phyloP scores from a whole-genome alignment of 2,329 filamentous ascomycete genomes.

The Apiospora malaysiana region DNA sequence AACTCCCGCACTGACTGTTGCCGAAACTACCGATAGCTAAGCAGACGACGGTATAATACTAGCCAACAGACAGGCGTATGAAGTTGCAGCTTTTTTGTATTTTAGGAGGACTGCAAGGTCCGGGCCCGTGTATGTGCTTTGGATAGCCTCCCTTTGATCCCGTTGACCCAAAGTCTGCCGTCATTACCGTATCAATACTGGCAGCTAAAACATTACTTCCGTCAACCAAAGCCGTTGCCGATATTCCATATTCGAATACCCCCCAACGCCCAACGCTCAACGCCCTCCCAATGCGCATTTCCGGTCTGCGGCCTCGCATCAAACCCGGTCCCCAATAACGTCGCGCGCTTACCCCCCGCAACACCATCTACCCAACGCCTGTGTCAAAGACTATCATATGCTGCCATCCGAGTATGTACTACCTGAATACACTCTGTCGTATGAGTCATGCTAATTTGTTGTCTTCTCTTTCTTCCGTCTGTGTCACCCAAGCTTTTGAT shows the following conservation, averaged over 20 bases:
- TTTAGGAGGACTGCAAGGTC: not conserved
- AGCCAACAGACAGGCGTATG: not conserved
- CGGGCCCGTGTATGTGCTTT: not conserved
- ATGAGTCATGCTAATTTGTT: not conserved
- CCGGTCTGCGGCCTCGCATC: not conserved
- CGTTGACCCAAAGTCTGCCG: not conserved
- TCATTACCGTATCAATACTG: not conserved
- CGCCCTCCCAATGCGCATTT: not conserved
- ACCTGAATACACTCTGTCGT: constrained; percentile 21
- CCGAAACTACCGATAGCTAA: not conserved
- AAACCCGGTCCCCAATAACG: not conserved
- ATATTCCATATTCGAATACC: not conserved
- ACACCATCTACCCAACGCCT: constrained; percentile 6
- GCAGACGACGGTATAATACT: not conserved
- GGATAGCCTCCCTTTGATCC: not conserved
- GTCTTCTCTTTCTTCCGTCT: not conserved
- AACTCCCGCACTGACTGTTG: constrained; percentile 10
- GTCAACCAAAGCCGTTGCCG: not conserved
- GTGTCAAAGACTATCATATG: not conserved
- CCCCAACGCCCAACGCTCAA: not conserved
- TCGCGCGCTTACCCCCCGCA: not conserved
- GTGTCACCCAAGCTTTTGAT: not conserved
- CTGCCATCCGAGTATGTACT: constrained; percentile 18
- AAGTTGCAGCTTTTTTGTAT: not conserved
- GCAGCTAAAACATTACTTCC: constrained; percentile 12